Evolutionary conservation across 2,329 filamentous ascomycete genomes (phyloP), one percentile per base, ranked within the genome.

Genomic region (Aspergillus brunneoviolaceus): DNA sequence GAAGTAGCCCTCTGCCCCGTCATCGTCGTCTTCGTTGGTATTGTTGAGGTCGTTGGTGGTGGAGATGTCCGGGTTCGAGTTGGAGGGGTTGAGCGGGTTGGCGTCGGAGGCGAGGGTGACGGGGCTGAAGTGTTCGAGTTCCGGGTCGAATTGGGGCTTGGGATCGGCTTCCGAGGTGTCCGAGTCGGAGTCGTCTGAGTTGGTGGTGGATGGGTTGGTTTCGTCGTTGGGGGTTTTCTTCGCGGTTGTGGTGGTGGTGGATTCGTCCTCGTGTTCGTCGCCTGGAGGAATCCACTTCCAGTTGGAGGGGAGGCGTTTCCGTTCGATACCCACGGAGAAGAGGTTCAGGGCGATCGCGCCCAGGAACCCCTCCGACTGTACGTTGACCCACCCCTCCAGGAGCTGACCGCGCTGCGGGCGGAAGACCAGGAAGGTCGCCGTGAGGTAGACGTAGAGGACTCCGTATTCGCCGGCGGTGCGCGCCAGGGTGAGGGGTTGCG

Each of bases 341-440:
- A 92, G 86, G 74, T 94, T 94, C 78, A 92, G 93, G 74, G 92
- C 95, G 11, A 96, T 87, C 2, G 97, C 85, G 21, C 94, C 93
- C 6, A 99, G 83, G 71, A 97, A 92, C 6, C 91, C 92, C 67
- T 95, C 91, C 51, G 89, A 94, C 72, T 96, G 91, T 31, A 97
- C 81, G 69, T 94, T 95, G 58, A 97, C 85, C 66, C 84, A 88
- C 11, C 92, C 95, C 66, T 93, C 88, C 71, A 98, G 84, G 76
- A 84, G 87, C 9, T 87, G 86, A 39, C 91, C 90, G 50, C 85
- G 85, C 56, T 83, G 81, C 0, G 95, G 94, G 33, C 89, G 85
- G 73, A 96, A 96, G 19, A 98, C 79, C 49, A 96, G 82, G 63
- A 96, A 89, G 23, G 96, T 92, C 1, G 89, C 92, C 0, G 92